Conservation (phyloP, 768 basidiomycete species). For the Trametes coccinea region DNA sequence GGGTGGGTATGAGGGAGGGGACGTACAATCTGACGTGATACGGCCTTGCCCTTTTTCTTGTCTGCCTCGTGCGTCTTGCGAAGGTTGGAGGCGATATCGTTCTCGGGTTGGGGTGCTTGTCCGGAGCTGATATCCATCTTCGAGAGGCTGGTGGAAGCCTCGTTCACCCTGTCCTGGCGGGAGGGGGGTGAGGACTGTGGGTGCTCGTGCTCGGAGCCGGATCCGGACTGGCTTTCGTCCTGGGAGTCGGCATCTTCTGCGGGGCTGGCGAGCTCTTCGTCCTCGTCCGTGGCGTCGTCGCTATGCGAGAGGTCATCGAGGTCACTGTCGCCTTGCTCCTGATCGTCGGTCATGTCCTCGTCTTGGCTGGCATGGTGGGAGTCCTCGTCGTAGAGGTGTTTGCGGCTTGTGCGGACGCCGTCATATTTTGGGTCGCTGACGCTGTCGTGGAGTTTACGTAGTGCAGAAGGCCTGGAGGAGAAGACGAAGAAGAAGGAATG, state of each 20-base stretch:
- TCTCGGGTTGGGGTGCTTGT: constrained; percentile 25
- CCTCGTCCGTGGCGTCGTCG: constrained; percentile 3
- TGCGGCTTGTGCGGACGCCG: constrained; percentile 64
- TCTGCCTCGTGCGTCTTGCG: constrained; percentile 67
- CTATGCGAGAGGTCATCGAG: neutral
- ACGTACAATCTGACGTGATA: constrained; percentile 76
- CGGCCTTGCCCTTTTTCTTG: constrained; percentile 78
- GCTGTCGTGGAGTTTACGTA: constrained; percentile 66
- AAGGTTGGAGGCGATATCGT: constrained; percentile 54
- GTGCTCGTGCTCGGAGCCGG: constrained; percentile 20
- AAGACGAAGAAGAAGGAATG: neutral
- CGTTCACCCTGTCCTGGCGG: constrained; percentile 1
- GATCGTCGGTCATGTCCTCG: constrained; percentile 27
- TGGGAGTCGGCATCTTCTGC: constrained; percentile 23
- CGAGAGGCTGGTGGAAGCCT: constrained; percentile 9
- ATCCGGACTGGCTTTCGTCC: neutral
- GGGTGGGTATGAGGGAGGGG: no score
- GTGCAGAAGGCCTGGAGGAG: constrained; percentile 57
- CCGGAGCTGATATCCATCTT: constrained; percentile 5
- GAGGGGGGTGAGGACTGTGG: constrained; percentile 21
- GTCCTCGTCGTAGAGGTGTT: constrained; percentile 51
- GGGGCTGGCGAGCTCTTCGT: constrained; percentile 3
- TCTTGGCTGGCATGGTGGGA: constrained; percentile 30
- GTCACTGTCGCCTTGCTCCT: neutral
- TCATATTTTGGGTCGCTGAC: constrained; percentile 80